A percentile compares a stretch with the other conserved stretches of the same genome.
phyloP scores from a whole-genome alignment of 1,284 basidiomycete genomes.

The Inonotus obliquus region DNA sequence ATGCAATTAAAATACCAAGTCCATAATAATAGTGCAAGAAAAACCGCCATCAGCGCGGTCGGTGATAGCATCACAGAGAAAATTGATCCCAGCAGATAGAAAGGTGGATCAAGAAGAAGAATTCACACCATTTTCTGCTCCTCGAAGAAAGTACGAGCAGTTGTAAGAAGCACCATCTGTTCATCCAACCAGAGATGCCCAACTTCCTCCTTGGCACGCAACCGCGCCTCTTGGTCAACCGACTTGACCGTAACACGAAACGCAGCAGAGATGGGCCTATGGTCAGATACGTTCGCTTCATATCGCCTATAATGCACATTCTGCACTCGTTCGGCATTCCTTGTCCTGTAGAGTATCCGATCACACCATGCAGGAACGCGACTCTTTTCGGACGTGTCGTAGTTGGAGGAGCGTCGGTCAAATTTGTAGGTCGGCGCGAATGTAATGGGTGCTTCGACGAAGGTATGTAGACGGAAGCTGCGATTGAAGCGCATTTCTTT shows the following conservation, averaged over 20 bases:
- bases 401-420: constrained; percentile 72
- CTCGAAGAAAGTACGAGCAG: not conserved
- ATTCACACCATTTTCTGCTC: constrained; percentile 1
- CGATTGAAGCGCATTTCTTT: constrained; percentile 87
- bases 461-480: constrained; percentile 79
- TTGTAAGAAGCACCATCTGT: constrained; percentile 30
- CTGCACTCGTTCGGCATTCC: constrained; percentile 50
- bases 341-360: constrained; percentile 80
- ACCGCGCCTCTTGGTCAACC: constrained; percentile 55
- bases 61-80: not conserved
- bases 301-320: constrained; percentile 71
- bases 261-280: constrained; percentile 80
- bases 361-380: constrained; percentile 96
- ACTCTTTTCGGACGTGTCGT: constrained; percentile 86
- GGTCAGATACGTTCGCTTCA: constrained; percentile 82
- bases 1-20: not conserved
- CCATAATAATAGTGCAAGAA: not conserved
- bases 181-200: constrained; percentile 54
- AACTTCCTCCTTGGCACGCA: constrained; percentile 49
- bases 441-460: constrained; percentile 76
- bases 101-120: not conserved
- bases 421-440: constrained; percentile 97
- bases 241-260: constrained; percentile 73
- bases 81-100: not conserved
- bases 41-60: not conserved